These are phyloP conservation scores for Saccharomyces hybrid DNA, from an alignment of 1,139 yeast species.

Conservation along the genomic window DNA sequence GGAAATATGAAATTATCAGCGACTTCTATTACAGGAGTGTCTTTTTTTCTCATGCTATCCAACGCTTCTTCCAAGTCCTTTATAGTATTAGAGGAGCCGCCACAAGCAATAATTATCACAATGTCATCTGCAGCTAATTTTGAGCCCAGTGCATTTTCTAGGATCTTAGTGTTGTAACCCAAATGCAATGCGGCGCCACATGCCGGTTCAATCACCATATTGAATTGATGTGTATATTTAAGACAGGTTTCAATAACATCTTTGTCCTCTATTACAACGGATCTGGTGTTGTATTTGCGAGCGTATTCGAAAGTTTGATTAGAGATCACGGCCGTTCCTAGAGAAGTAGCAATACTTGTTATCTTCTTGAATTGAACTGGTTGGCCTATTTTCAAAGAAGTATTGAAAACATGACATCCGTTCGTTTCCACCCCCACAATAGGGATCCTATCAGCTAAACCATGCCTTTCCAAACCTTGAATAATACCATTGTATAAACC, in stretches of 20 bases:
- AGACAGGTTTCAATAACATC: slow-evolving; percentile 49
- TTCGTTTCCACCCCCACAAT: slow-evolving; percentile 51
- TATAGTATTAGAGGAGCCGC: slow-evolving; percentile 46
- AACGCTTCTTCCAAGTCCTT: slow-evolving; percentile 26
- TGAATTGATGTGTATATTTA: slow-evolving; percentile 42
- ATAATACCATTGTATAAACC: slow-evolving; percentile 61
- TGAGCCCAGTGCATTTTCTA: slow-evolving; percentile 30
- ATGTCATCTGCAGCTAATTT: slow-evolving; percentile 40
- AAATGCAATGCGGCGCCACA: slow-evolving; percentile 64
- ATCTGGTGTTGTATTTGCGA: slow-evolving; percentile 33
- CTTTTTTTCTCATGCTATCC: slow-evolving; percentile 7
- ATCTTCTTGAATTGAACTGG: slow-evolving; percentile 41
- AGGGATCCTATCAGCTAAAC: slow-evolving; percentile 36
- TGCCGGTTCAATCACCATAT: slow-evolving; percentile 59
- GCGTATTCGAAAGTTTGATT: slow-evolving; percentile 40
- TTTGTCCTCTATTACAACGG: slow-evolving; percentile 45
- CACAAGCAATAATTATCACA: slow-evolving; percentile 55
- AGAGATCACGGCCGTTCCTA: slow-evolving; percentile 54
- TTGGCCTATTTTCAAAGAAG: slow-evolving; percentile 41
- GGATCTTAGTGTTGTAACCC: slow-evolving; percentile 37
- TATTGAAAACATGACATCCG: slow-evolving; percentile 51
- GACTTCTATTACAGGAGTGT: background rate
- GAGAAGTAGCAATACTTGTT: slow-evolving; percentile 50
- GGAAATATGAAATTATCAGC: background rate
- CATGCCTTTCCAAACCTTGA: slow-evolving; percentile 42